These are phyloP conservation scores for Solanum sitiens DNA, from an alignment of 257 asterid species.

Conservation along the genomic window DNA sequence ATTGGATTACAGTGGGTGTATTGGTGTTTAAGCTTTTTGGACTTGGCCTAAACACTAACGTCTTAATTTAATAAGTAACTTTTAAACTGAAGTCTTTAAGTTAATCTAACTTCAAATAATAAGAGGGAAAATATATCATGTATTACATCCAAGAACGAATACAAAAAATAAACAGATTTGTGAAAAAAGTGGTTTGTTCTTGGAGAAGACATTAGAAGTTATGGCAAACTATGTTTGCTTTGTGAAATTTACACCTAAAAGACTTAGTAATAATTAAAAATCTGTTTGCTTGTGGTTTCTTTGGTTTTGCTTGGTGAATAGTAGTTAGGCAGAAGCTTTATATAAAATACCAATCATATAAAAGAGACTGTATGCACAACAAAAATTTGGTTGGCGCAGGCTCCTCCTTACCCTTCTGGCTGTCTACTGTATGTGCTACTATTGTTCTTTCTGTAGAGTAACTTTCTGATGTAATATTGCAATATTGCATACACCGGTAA, in stretches of 20 bases:
- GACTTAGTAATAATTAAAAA: neutral
- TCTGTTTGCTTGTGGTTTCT: neutral
- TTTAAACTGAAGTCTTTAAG: neutral
- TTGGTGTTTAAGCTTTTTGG: neutral
- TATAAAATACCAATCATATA: neutral
- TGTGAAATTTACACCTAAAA: neutral
- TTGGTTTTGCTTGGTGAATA: neutral
- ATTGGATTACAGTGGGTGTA: neutral
- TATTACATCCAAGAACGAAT: neutral
- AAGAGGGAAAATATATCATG: neutral
- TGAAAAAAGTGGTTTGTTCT: neutral
- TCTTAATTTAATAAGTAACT: neutral
- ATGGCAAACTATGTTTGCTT: neutral
- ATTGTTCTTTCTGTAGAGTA: neutral
- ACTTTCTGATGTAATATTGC: conserved; percentile 11
- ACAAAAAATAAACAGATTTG: neutral
- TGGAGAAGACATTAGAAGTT: neutral
- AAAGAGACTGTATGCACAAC: neutral
- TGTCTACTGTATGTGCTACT: neutral
- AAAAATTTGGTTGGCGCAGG: neutral
- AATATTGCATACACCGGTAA: conserved; percentile 58
- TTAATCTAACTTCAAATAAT: neutral
- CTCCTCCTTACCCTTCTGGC: neutral
- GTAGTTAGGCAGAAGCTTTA: neutral
- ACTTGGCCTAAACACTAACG: neutral